Conservation (phyloP, 177 flowering plant genomes). For the Vitis hybrid region DNA sequence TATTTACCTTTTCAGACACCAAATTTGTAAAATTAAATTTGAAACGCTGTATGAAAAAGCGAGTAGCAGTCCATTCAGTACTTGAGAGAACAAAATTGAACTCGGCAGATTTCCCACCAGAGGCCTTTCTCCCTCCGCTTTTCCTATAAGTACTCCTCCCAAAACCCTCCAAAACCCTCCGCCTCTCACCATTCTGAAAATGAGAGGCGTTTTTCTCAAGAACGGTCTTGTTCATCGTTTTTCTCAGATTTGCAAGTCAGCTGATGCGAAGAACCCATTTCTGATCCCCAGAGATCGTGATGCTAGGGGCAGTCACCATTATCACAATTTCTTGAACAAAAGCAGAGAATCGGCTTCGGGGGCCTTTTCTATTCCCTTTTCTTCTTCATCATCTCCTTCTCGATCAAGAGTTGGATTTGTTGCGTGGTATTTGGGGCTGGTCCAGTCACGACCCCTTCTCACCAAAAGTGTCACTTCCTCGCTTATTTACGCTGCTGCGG, state of each 20-base stretch:
- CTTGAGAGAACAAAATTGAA: no score
- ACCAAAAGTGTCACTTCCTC: conserved; percentile 47
- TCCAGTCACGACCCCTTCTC: conserved; percentile 42
- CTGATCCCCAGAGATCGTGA: not conserved
- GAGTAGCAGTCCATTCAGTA: no score
- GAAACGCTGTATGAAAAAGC: no score
- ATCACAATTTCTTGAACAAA: conserved; percentile 16
- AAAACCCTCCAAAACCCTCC: not conserved
- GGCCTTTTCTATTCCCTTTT: conserved; percentile 10
- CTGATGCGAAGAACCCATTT: not conserved
- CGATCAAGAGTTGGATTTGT: conserved; percentile 24
- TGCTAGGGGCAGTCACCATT: conserved; percentile 7
- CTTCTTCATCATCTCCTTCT: conserved; percentile 8
- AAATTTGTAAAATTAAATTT: no score
- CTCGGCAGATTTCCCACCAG: no score
- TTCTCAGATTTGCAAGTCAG: not conserved
- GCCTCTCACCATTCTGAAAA: not conserved
- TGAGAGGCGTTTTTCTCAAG: conserved; percentile 14
- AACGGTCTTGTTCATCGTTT: conserved; percentile 11
- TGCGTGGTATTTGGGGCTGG: conserved; percentile 53
- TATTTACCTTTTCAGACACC: no score
- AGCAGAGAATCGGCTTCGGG: conserved; percentile 10
- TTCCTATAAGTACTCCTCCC: no score
- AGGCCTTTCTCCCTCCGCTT: no score
- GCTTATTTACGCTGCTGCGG: conserved; percentile 51